These are phyloP conservation scores for Penicillium sp. DNA, from an alignment of 2,329 filamentous ascomycete genomes.

Conservation along the genomic window DNA sequence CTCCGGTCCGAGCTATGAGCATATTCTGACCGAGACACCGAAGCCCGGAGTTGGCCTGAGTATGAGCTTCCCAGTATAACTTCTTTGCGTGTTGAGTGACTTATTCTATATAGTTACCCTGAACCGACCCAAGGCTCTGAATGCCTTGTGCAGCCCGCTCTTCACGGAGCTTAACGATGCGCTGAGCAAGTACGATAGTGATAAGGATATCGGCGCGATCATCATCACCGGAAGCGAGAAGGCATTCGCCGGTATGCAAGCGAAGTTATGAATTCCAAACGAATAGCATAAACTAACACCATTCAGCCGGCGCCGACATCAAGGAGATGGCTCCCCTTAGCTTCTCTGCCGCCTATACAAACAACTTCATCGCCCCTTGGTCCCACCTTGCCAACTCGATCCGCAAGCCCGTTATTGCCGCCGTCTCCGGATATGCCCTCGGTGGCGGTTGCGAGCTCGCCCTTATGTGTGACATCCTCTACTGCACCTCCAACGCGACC, in stretches of 20 bases:
- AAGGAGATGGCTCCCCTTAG: slow-evolving; percentile 97
- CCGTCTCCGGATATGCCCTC: slow-evolving; percentile 91
- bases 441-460: slow-evolving; percentile 96
- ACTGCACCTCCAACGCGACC: slow-evolving; percentile 82
- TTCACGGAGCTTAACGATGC: slow-evolving; percentile 88
- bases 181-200: slow-evolving; percentile 70
- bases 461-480: slow-evolving; percentile 96
- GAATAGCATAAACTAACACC: slow-evolving; percentile 5
- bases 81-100: background rate
- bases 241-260: slow-evolving; percentile 73
- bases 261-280: too few species aligned
- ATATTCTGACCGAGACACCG: slow-evolving; percentile 79
- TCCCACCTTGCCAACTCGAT: slow-evolving; percentile 80
- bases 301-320: slow-evolving; percentile 85
- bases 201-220: slow-evolving; percentile 73
- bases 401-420: slow-evolving; percentile 93
- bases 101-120: slow-evolving; percentile 70
- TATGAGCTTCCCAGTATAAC: slow-evolving; percentile 47
- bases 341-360: slow-evolving; percentile 84
- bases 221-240: slow-evolving; percentile 86
- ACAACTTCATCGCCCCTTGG: slow-evolving; percentile 95
- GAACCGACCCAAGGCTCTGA: slow-evolving; percentile 92
- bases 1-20: slow-evolving; percentile 68
- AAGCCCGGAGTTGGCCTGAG: slow-evolving; percentile 89
- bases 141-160: slow-evolving; percentile 88